These are phyloP conservation scores for Penicillium psychrosexuale DNA, from an alignment of 2,329 filamentous ascomycete species.

Conservation along the genomic window DNA sequence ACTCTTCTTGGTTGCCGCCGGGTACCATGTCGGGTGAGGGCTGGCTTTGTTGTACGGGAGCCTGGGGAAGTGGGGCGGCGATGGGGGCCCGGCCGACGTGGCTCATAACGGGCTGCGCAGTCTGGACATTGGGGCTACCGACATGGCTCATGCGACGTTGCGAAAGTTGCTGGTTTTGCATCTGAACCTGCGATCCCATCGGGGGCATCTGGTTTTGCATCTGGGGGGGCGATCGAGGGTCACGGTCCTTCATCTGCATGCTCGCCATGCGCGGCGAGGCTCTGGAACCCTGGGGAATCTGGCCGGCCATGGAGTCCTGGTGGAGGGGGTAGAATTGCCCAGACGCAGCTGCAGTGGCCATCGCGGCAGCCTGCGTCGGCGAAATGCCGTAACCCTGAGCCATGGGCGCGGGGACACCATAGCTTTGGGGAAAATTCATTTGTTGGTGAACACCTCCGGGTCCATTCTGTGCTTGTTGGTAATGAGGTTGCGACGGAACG, in stretches of 20 bases:
- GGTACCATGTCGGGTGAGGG: constrained; percentile 78
- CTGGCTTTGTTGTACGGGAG: constrained; percentile 63
- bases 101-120: constrained; percentile 72
- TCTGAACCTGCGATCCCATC: constrained; percentile 47
- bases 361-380: constrained; percentile 82
- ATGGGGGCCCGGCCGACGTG: constrained; percentile 57
- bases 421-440: constrained; percentile 77
- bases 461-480: constrained; percentile 62
- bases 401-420: constrained; percentile 71
- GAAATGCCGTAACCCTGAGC: constrained; percentile 72
- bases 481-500: constrained; percentile 70
- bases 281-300: constrained; percentile 54
- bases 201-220: constrained; percentile 59
- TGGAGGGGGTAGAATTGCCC: constrained; percentile 75
- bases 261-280: constrained; percentile 76
- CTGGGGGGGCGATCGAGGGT: constrained; percentile 72
- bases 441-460: constrained; percentile 60
- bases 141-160: constrained; percentile 71
- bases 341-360: constrained; percentile 89
- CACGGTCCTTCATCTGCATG: constrained; percentile 67
- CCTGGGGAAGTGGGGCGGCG: constrained; percentile 51
- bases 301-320: constrained; percentile 64
- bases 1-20: constrained; percentile 69
- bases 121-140: constrained; percentile 70
- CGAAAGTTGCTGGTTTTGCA: constrained; percentile 58